phyloP scores from a whole-genome alignment of 768 basidiomycete species.

The Xerocomus spinulosus region DNA sequence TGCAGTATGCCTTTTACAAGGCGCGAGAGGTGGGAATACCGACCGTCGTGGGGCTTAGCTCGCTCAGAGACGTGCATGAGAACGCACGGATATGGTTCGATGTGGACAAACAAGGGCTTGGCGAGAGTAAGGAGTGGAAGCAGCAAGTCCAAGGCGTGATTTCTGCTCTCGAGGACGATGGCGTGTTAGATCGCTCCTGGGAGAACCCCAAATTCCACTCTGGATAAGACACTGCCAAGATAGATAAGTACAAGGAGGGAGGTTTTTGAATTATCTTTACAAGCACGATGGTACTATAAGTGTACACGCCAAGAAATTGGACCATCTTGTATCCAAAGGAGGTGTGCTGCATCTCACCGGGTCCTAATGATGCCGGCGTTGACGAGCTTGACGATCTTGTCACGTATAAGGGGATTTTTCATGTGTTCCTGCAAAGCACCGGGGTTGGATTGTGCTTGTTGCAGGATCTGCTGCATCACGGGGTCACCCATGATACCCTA shows the following conservation, averaged over 20 bases:
- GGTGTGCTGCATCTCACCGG: conserved; percentile 39
- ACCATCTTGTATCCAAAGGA: conserved; percentile 10
- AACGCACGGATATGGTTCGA: conserved; percentile 65
- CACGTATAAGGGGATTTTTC: conserved; percentile 80
- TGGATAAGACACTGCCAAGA: conserved; percentile 3
- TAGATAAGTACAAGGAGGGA: neutral
- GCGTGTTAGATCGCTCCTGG: conserved; percentile 70
- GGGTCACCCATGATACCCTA: conserved; percentile 86
- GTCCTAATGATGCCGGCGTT: conserved; percentile 93
- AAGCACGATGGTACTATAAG: conserved; percentile 20
- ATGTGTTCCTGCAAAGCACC: conserved; percentile 90
- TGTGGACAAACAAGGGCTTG: conserved; percentile 37
- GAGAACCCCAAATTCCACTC: conserved; percentile 43
- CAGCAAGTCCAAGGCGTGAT: conserved; percentile 36
- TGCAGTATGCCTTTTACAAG: conserved; percentile 62
- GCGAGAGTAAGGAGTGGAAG: conserved; percentile 39
- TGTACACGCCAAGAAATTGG: conserved; percentile 16
- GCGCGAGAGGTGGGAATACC: conserved; percentile 48
- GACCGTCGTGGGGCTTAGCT: conserved; percentile 69
- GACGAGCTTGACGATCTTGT: conserved; percentile 85
- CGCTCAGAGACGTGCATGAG: conserved; percentile 69
- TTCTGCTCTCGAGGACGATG: conserved; percentile 41
- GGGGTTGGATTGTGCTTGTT: conserved; percentile 90
- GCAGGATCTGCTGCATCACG: conserved; percentile 90
- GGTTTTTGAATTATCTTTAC: conserved; percentile 23